Evolutionary conservation across 139 green algal species (phyloP).

Genomic region (Zygnema cylindricum): DNA sequence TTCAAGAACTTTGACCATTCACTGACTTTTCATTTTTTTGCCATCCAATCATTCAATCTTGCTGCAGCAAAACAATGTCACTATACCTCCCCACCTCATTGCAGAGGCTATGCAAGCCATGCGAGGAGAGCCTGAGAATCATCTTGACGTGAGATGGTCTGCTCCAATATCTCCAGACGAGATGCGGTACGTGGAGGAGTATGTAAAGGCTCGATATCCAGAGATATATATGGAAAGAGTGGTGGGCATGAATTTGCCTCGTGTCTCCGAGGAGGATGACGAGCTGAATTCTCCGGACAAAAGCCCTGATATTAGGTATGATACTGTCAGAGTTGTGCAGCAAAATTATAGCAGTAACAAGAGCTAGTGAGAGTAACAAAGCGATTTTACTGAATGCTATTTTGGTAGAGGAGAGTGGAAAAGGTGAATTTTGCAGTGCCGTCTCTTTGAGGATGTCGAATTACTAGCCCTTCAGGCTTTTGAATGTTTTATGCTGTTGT

Average conservation of each 20-base stretch:
- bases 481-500: neutral
- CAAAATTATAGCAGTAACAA: too few relatives aligned
- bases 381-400: too few relatives aligned
- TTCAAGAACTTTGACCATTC: neutral
- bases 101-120: conserved; percentile 22
- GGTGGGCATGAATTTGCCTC: conserved; percentile 19
- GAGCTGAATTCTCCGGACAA: neutral
- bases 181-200: conserved; percentile 33
- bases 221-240: conserved; percentile 34
- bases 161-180: conserved; percentile 18
- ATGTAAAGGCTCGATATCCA: conserved; percentile 37
- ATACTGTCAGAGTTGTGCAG: neutral
- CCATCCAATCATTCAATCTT: neutral
- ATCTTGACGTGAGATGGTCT: conserved; percentile 30
- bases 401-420: neutral
- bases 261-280: conserved; percentile 3
- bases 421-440: neutral
- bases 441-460: neutral
- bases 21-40: neutral
- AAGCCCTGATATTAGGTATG: neutral
- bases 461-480: neutral
- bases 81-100: conserved; percentile 22
- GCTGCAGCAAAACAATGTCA: conserved; percentile 8
- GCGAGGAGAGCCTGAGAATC: neutral
- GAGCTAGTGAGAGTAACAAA: too few relatives aligned